Conservation (phyloP, 441 rosid genomes). For the Oxalis stricta region DNA sequence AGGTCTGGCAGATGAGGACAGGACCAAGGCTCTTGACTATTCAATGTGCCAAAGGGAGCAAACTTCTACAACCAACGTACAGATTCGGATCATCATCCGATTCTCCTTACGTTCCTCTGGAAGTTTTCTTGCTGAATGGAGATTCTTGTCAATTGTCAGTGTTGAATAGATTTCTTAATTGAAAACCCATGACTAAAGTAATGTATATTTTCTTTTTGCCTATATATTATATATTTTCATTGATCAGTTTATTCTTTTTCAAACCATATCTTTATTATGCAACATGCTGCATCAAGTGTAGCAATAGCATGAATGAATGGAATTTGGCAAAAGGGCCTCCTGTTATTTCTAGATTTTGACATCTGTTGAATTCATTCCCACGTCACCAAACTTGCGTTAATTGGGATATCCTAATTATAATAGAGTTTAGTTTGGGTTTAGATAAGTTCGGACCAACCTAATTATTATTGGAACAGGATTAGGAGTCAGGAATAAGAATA, state of each 20-base stretch:
- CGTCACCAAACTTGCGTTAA: too few species aligned
- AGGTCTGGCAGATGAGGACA: conserved; percentile 98
- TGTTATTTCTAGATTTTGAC: too few species aligned
- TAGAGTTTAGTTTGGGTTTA: too few species aligned
- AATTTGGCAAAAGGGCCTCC: too few species aligned
- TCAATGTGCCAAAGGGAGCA: conserved; percentile 63
- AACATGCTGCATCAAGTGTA: too few species aligned
- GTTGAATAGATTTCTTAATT: conserved; percentile 47
- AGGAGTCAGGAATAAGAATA: too few species aligned
- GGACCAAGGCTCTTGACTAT: conserved; percentile 69
- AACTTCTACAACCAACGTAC: conserved; percentile 66
- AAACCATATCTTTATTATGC: background rate
- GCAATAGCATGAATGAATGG: too few species aligned
- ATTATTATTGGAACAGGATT: too few species aligned
- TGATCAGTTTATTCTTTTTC: background rate
- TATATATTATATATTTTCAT: too few species aligned
- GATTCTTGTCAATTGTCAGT: conserved; percentile 79
- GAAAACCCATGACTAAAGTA: conserved; percentile 1
- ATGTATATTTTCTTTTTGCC: background rate
- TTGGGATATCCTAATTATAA: too few species aligned
- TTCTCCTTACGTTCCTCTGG: conserved; percentile 71
- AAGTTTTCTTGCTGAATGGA: conserved; percentile 72
- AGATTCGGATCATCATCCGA: conserved; percentile 58
- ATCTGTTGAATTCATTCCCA: too few species aligned
- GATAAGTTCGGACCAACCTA: too few species aligned